Conservation (phyloP, 2,329 filamentous ascomycete species). For the Verruconis gallopava region DNA sequence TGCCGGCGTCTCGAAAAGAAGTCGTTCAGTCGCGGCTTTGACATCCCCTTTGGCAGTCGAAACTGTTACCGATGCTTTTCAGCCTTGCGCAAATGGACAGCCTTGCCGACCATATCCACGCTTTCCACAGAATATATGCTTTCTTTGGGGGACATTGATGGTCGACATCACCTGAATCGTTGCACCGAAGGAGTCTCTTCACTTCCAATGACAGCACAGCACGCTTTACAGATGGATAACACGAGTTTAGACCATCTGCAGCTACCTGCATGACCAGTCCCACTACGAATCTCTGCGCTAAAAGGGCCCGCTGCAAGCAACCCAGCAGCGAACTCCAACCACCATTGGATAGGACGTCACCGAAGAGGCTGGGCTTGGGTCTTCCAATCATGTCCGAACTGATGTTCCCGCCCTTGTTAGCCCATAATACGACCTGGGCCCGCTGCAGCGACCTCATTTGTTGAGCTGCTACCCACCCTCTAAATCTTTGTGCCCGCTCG, state of each 20-base stretch:
- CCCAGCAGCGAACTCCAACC: background rate
- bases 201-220: constrained; percentile 1
- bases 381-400: background rate
- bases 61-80: no score
- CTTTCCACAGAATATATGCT: no score
- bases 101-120: no score
- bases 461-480: constrained; percentile 1
- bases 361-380: background rate
- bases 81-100: no score
- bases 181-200: no score
- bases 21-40: no score
- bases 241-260: background rate
- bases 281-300: background rate
- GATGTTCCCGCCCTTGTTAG: background rate
- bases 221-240: constrained; percentile 2
- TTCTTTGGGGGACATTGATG: no score
- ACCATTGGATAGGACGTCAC: background rate
- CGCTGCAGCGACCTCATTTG: constrained; percentile 8
- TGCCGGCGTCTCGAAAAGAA: no score
- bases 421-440: constrained; percentile 6
- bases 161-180: no score
- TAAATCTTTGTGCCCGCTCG: background rate
- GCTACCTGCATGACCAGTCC: background rate
- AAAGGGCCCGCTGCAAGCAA: constrained; percentile 1
- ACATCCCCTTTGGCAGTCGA: no score